These are phyloP conservation scores for Chamaecrista fasciculata DNA, from an alignment of 306 rosid genomes.

Conservation along the genomic window DNA sequence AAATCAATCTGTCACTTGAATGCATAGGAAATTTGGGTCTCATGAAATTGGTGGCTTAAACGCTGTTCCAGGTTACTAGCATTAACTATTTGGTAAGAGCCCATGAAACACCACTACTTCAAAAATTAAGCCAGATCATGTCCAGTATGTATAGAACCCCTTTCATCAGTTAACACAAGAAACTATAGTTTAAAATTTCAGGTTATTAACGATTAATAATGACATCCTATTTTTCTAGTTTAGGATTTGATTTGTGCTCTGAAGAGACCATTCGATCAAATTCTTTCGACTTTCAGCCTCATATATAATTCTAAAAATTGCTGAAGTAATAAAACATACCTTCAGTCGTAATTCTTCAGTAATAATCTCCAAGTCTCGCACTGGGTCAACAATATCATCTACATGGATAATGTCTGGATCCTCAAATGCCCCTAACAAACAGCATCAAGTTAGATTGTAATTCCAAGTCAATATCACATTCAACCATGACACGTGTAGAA, in stretches of 20 bases:
- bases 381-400: constrained; percentile 93
- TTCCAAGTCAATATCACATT: background rate
- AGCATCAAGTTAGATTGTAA: constrained; percentile 10
- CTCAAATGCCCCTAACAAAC: constrained; percentile 87
- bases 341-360: constrained; percentile 82
- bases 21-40: background rate
- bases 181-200: background rate
- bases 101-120: background rate
- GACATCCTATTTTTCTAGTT: background rate
- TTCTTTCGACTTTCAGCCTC: background rate
- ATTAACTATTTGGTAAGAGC: background rate
- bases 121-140: background rate
- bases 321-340: constrained; percentile 43
- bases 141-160: background rate
- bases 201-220: background rate
- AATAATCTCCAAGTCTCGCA: constrained; percentile 88
- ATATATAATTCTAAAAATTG: background rate
- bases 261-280: background rate
- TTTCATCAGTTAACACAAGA: background rate
- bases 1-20: background rate
- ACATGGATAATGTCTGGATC: constrained; percentile 96
- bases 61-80: background rate
- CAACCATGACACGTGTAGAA: background rate
- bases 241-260: background rate
- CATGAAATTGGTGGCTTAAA: background rate